Base-by-base conservation (phyloP, 805 yeast species). In the Yarrowia yakushimensis region DNA sequence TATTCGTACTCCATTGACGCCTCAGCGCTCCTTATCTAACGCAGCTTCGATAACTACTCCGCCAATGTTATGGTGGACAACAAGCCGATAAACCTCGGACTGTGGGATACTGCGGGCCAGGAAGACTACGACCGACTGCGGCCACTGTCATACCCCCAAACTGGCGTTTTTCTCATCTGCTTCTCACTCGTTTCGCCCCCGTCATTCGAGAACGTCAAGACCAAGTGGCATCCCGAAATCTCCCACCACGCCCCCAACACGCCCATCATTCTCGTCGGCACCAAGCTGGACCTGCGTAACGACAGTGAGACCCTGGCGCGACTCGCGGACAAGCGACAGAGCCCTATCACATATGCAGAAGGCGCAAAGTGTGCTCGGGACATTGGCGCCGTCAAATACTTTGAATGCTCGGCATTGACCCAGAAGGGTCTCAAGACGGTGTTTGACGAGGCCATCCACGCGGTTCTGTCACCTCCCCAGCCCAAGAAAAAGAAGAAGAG, bases 91-190 rank as follows among this genome's bases (percentile, higher is more conserved):
- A 90, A 89, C 70, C 79, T 91, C 59, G 96, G 96, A 23, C 80
- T 91, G 48, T 91, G 97, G 97, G 97, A 91, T 81, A 91, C 97
- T 15, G 97, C 97, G 3, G 97, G 97, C 27, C 97, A 91, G 75
- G 87, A 88, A 70, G 97, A 90, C 72, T 90, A 90, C 73, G 97
- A 91, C 73, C 80, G 96, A 65, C 79, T 90, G 69, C 81, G 97
- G 74, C 97, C 97, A 2, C 78, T 91, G 65, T 87, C 94, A 9
- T 91, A 91, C 70, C 96, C 97, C 3, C 96, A 91, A 72, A 90
- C 97, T 0, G 96, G 90, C 69, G 87, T 91, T 34, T 91, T 91
- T 71, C 75, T 91, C 60, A 82, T 89, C 64, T 91, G 97, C 74
- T 91, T 90, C 73, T 88, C 96, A 6, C 85, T 91, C 7, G 86